Conservation (phyloP, 1,284 basidiomycete species). For the Boletellus sp. region DNA sequence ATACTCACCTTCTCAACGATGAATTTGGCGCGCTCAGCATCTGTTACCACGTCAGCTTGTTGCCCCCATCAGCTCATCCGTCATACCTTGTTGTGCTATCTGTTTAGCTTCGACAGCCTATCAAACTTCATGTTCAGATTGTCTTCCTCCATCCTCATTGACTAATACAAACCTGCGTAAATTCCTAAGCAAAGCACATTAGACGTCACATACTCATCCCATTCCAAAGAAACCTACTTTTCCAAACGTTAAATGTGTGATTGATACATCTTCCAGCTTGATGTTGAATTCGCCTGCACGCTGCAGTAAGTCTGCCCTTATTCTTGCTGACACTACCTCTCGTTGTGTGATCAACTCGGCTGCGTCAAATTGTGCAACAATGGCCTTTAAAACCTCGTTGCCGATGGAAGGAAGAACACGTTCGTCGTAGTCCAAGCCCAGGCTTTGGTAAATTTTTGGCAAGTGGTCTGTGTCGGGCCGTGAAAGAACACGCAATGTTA, state of each 20-base stretch:
- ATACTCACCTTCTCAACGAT: slow-evolving; percentile 88
- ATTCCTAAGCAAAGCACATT: slow-evolving; percentile 52
- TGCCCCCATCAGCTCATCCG: background rate
- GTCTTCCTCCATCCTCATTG: background rate
- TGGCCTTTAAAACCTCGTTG: slow-evolving; percentile 97
- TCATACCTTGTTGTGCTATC: slow-evolving; percentile 87
- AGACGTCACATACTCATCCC: background rate
- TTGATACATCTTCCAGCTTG: slow-evolving; percentile 95
- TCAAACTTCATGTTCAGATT: slow-evolving; percentile 9
- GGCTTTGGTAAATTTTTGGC: slow-evolving; percentile 90
- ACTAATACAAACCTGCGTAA: slow-evolving; percentile 54
- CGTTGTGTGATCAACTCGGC: slow-evolving; percentile 93
- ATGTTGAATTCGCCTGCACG: slow-evolving; percentile 97
- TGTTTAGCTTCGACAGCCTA: slow-evolving; percentile 97
- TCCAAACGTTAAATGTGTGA: slow-evolving; percentile 83
- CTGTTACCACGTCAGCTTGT: slow-evolving; percentile 39
- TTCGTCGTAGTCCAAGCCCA: slow-evolving; percentile 97
- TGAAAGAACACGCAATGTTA: slow-evolving; percentile 94
- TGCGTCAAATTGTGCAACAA: slow-evolving; percentile 98
- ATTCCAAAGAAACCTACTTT: slow-evolving; percentile 45
- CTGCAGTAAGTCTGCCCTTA: slow-evolving; percentile 89
- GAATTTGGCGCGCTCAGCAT: slow-evolving; percentile 98
- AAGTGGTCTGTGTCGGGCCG: slow-evolving; percentile 89
- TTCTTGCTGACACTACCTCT: slow-evolving; percentile 89
- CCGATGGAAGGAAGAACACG: slow-evolving; percentile 91